Conservation (phyloP, 176 grass and related monocot genomes). For the Triticum monococcum region DNA sequence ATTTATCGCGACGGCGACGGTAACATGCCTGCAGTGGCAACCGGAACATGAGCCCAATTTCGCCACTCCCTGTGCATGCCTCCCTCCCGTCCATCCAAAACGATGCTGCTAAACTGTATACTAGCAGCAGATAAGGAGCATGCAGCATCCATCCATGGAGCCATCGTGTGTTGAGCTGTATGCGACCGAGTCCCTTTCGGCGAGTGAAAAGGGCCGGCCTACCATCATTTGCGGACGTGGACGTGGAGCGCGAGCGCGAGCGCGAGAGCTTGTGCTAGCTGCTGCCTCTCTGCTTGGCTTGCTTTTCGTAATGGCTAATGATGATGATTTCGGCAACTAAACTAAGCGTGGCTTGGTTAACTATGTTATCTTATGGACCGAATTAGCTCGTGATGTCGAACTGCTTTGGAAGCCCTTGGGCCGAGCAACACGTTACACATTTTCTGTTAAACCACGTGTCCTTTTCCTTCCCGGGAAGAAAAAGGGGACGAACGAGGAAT, state of each 20-base stretch:
- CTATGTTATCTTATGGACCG: not conserved
- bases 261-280: not conserved
- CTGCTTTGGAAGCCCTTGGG: not conserved
- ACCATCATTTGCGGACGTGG: not conserved
- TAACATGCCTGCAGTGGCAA: not conserved
- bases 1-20: not conserved
- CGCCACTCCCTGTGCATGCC: not conserved
- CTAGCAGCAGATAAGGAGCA: not conserved
- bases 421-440: not conserved
- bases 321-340: not conserved
- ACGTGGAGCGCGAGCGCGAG: too few relatives aligned
- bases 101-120: too few relatives aligned
- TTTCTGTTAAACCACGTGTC: not conserved
- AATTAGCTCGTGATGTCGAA: not conserved
- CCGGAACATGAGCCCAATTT: not conserved
- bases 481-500: not conserved
- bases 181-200: not conserved
- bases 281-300: not conserved
- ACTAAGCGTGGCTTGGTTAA: not conserved
- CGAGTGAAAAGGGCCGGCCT: not conserved
- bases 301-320: not conserved
- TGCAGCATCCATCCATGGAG: not conserved
- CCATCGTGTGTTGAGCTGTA: not conserved
- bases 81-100: not conserved
- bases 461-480: not conserved